These are phyloP conservation scores for Saccharomycopsis javanensis DNA, from an alignment of 805 yeast species.

Conservation along the genomic window DNA sequence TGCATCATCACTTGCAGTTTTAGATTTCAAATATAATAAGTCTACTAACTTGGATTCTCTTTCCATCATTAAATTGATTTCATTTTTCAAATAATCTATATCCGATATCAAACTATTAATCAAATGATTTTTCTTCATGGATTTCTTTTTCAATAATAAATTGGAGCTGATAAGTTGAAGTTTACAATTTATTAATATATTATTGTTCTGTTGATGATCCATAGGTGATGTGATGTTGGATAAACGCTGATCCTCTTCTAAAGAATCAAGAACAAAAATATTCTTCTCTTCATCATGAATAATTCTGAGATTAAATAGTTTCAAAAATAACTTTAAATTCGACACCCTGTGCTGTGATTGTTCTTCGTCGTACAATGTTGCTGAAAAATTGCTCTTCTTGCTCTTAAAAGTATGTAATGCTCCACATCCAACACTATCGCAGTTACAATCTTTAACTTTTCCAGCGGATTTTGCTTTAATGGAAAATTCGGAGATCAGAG, in stretches of 20 bases:
- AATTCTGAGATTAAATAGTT: slow-evolving; percentile 10
- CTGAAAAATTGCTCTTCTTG: too few species aligned
- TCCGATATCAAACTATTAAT: slow-evolving; percentile 15
- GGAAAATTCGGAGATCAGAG: neutral
- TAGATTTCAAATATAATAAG: neutral
- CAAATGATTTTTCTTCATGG: slow-evolving; percentile 15
- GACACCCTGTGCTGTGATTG: neutral
- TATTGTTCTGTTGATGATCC: neutral
- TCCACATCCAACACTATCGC: neutral
- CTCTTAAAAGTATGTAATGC: neutral
- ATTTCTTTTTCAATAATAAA: slow-evolving; percentile 17
- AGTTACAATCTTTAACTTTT: slow-evolving; percentile 1
- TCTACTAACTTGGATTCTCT: slow-evolving; percentile 12
- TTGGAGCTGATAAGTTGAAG: slow-evolving; percentile 18
- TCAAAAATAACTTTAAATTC: slow-evolving; percentile 7
- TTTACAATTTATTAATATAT: slow-evolving; percentile 7
- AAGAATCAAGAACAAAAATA: neutral
- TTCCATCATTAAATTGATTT: slow-evolving; percentile 14
- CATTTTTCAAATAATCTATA: slow-evolving; percentile 7
- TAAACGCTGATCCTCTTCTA: neutral
- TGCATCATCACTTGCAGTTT: neutral
- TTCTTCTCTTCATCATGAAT: neutral
- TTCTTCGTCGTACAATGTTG: too few species aligned
- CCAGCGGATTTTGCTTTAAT: neutral
- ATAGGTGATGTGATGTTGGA: neutral